Conservation (phyloP, 345 rosid species). For the Reutealis trisperma region DNA sequence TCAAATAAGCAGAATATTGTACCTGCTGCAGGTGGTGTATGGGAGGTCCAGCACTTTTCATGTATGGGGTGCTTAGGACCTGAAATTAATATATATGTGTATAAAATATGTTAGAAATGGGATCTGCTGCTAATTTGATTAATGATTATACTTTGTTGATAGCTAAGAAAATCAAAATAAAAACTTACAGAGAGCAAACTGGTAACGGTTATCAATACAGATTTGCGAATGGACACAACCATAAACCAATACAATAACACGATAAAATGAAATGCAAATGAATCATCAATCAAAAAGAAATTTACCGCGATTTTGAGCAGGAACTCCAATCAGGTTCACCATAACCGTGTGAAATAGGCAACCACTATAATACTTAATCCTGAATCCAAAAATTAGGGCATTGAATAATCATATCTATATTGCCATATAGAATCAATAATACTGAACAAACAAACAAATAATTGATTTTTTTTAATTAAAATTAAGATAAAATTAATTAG, state of each 20-base stretch:
- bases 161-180: neutral
- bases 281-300: neutral
- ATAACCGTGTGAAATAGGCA: slow-evolving; percentile 76
- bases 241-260: neutral
- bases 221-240: slow-evolving; percentile 71
- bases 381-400: slow-evolving; percentile 25
- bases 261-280: neutral
- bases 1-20: neutral
- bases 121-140: neutral
- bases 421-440: no score
- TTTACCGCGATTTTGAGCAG: slow-evolving; percentile 33
- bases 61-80: slow-evolving; percentile 88
- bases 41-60: slow-evolving; percentile 78
- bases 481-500: neutral
- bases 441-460: neutral
- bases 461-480: neutral
- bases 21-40: slow-evolving; percentile 83
- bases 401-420: no score
- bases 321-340: no score
- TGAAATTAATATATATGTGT: slow-evolving; percentile 26
- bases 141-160: no score
- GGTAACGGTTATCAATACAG: no score
- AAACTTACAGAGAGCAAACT: slow-evolving; percentile 59
- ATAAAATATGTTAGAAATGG: neutral
- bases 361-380: slow-evolving; percentile 88